Base-by-base conservation (phyloP, 441 rosid species). In the Aleurites moluccanus region DNA sequence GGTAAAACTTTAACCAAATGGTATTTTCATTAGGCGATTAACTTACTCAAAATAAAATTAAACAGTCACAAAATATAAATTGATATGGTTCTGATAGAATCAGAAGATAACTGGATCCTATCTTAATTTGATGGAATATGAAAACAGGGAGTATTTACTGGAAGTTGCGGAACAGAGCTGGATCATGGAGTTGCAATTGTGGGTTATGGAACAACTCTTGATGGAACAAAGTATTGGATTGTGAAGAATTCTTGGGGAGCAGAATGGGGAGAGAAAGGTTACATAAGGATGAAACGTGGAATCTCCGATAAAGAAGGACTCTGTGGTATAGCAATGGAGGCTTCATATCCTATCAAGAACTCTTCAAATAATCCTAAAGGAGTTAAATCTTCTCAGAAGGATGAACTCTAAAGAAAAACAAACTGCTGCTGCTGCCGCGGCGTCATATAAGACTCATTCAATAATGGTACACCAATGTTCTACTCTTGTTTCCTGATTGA, bases 211-310 rank as follows among this genome's bases (percentile, higher is more conserved):
- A 79, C 85, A 27, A 91, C 93, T 0, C 57, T 79, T 0, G 88
- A 83, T 27, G 98, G 97, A 78, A 89, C 86, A 6, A 91, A 91
- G 74, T 92, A 91, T 62, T 92, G 99, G 99, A 90, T 87, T 15
- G 98, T 94, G 73, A 88, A 83, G 80, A 94, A 92, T 72, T 94
- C 98, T 0, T 94, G 99, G 98, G 98, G 99, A 57, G 13, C 83
- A 0, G 90, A 84, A 75, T 94, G 97, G 99, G 99, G 99, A 49
- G 97, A 94, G 87, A 87, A 90, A 72, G 98, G 99, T 11, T 92
- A 87, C 80, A 78, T 90, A 38, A 90, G 98, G 82, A 88, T 94
- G 86, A 78, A 87, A 74, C 88, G 97, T 2, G 91, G 96, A 25
- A 64, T 91, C 59, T 57, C 83, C 0, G 83, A 80, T 20, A 72